phyloP scores from a whole-genome alignment of 2,329 filamentous ascomycete species.

The Lecanicillium sp. region DNA sequence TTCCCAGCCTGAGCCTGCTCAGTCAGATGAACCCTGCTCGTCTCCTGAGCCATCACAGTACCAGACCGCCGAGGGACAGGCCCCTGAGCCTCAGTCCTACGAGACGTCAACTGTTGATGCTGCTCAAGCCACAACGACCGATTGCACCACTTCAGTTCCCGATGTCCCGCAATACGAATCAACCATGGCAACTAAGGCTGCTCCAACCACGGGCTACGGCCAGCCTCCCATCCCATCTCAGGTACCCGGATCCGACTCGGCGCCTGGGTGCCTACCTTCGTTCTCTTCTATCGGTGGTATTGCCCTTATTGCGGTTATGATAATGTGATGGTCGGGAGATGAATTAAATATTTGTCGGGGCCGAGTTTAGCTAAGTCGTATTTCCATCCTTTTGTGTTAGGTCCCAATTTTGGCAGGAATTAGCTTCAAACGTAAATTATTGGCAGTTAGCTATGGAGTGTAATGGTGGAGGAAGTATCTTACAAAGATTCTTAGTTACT shows the following conservation, averaged over 20 bases:
- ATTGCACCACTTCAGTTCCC: slow-evolving; percentile 7
- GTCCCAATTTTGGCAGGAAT: slow-evolving; percentile 16
- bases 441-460: slow-evolving; percentile 10
- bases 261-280: slow-evolving; percentile 17
- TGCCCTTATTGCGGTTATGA: slow-evolving; percentile 22
- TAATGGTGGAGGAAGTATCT: slow-evolving; percentile 6
- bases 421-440: slow-evolving; percentile 13
- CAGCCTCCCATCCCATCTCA: slow-evolving; percentile 22
- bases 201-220: slow-evolving; percentile 16
- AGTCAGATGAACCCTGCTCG: slow-evolving; percentile 1
- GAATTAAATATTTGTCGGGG: slow-evolving; percentile 12
- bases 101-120: slow-evolving; percentile 14
- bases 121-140: slow-evolving; percentile 7
- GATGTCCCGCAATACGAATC: slow-evolving; percentile 19
- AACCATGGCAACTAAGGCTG: slow-evolving; percentile 20
- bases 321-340: slow-evolving; percentile 17
- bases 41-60: slow-evolving; percentile 7
- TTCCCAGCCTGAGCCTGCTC: slow-evolving; percentile 5
- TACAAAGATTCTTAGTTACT: slow-evolving; percentile 13
- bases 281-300: slow-evolving; percentile 22
- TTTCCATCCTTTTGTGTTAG: slow-evolving; percentile 15
- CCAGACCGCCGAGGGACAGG: slow-evolving; percentile 10
- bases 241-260: slow-evolving; percentile 24
- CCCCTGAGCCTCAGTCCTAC: slow-evolving; percentile 17
- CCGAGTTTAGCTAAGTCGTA: slow-evolving; percentile 15